Percentiles rank a stretch among this genome's conserved stretches.
These are phyloP conservation scores for Betula pendula DNA, from an alignment of 306 rosid species.

Conservation along the genomic window DNA sequence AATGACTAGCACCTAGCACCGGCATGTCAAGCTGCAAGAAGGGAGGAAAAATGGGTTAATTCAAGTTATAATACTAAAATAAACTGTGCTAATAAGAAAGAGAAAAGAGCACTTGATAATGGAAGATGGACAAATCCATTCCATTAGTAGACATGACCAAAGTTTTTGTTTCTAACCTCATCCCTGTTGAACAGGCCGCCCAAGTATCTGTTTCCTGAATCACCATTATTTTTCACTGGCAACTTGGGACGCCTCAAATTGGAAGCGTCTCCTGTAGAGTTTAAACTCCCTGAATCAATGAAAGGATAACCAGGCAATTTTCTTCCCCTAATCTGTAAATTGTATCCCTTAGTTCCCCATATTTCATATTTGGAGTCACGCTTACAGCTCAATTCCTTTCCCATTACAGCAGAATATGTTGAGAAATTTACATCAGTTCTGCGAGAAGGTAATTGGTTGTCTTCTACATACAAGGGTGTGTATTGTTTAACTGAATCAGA, in stretches of 20 bases:
- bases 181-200: conserved; percentile 76
- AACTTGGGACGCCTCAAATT: conserved; percentile 28
- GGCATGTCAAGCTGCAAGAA: conserved; percentile 77
- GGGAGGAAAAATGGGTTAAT: conserved; percentile 30
- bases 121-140: not conserved
- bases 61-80: not conserved
- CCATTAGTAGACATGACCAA: not conserved
- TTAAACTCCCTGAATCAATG: conserved; percentile 64
- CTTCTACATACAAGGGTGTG: conserved; percentile 56
- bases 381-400: conserved; percentile 75
- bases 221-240: conserved; percentile 36
- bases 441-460: conserved; percentile 81
- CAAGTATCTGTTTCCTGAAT: conserved; percentile 62
- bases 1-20: conserved; percentile 61
- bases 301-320: conserved; percentile 77
- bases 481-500: conserved; percentile 59
- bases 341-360: conserved; percentile 90
- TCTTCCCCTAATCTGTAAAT: conserved; percentile 74
- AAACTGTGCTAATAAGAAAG: conserved; percentile 1
- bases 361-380: conserved; percentile 79
- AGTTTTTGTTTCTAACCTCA: conserved; percentile 62
- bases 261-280: conserved; percentile 45
- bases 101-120: not conserved
- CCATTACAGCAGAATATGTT: conserved; percentile 67
- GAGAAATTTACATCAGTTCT: conserved; percentile 91